These are phyloP conservation scores for Cenchrus americanus DNA, from an alignment of 176 grass and related monocot genomes.

Conservation along the genomic window DNA sequence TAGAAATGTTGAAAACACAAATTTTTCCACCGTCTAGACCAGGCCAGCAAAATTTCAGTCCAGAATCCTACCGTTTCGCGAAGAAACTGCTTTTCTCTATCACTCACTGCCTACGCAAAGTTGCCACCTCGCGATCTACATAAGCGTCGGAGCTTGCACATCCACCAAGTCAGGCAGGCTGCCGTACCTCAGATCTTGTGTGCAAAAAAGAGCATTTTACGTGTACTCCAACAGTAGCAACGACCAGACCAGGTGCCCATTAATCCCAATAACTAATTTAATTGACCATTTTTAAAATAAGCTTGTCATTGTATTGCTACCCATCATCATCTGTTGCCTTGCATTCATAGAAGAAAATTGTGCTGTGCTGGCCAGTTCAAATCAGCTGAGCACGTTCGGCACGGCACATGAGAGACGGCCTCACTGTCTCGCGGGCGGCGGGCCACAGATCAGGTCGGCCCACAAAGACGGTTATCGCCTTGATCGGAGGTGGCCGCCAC, in stretches of 20 bases:
- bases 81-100: too few relatives aligned
- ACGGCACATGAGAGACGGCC: background rate
- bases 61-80: too few relatives aligned
- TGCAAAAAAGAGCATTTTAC: background rate
- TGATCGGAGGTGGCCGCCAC: background rate
- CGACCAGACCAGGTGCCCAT: slow-evolving; percentile 1
- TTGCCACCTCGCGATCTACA: too few relatives aligned
- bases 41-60: too few relatives aligned
- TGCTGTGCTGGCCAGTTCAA: background rate
- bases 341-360: background rate
- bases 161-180: background rate
- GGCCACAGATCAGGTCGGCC: background rate
- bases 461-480: background rate
- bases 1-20: too few relatives aligned
- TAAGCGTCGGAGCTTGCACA: background rate
- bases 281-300: background rate
- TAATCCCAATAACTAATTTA: background rate
- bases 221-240: slow-evolving; percentile 16
- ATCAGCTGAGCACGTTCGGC: background rate
- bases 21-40: too few relatives aligned
- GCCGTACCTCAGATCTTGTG: background rate
- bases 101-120: too few relatives aligned
- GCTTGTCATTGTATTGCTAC: background rate
- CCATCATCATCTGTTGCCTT: background rate
- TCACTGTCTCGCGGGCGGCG: background rate